Conservation (phyloP, 179 eudicot species). For the Nepenthes alata region DNA sequence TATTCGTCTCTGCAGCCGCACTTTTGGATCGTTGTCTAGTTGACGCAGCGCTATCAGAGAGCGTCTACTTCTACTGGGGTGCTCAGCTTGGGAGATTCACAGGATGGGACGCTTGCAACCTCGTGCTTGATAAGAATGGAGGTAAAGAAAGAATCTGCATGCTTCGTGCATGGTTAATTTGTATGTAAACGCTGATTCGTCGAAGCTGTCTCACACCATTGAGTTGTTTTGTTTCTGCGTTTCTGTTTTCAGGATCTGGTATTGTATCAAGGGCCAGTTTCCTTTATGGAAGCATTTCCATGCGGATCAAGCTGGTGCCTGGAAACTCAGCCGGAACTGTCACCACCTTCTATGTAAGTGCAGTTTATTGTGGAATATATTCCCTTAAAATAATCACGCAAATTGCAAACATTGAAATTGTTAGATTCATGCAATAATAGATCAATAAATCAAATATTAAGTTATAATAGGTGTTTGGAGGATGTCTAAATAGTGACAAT, state of each 20-base stretch:
- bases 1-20: slow-evolving; percentile 4
- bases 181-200: no score
- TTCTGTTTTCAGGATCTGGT: slow-evolving; percentile 25
- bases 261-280: slow-evolving; percentile 21
- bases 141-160: background rate
- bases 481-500: no score
- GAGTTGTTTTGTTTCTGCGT: background rate
- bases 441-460: no score
- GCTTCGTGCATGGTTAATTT: no score
- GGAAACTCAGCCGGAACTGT: slow-evolving; percentile 46
- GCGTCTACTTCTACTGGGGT: slow-evolving; percentile 5
- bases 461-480: background rate
- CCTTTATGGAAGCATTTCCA: slow-evolving; percentile 35
- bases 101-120: slow-evolving; percentile 3
- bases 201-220: no score
- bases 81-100: slow-evolving; percentile 2
- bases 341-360: slow-evolving; percentile 35
- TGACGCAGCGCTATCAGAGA: background rate
- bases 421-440: background rate
- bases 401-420: background rate
- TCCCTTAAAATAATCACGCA: no score
- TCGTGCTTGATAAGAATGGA: slow-evolving; percentile 1
- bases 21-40: slow-evolving; percentile 3
- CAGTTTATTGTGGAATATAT: background rate
- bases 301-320: slow-evolving; percentile 34